Evolutionary conservation across 2,329 filamentous ascomycete genomes (phyloP), one percentile per base, ranked within the genome.

Genomic region (Penicillium polonicum): DNA sequence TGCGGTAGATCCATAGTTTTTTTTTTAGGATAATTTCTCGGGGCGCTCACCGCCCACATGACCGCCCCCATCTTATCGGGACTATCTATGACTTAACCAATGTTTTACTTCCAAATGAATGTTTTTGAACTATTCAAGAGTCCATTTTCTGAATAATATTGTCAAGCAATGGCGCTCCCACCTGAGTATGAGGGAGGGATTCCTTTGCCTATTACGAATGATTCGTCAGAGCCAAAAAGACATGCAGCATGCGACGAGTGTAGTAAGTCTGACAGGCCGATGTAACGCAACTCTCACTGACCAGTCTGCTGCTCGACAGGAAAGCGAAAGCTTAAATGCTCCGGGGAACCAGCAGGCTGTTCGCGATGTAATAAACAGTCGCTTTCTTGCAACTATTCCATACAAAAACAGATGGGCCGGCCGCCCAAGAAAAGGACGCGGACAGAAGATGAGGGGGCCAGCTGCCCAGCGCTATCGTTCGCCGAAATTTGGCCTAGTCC

Each of bases 161-260:
- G 58, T 55, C 56, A 31, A 59, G 41, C 33, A 43, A 60, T 58
- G 48, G 31, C 49, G 31, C 27, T 53, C 4, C 58, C 58, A 45
- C 7, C 57, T 42, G 55, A 59, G 5, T 39, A 48, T 46, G 42
- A 39, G 15, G 48, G 17, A 50, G 38, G 17, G 15, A 8, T 15
- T n/a, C 19, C 48, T n/a, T 27, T 51, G 7, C 38, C 48, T 27
- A 17, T 50, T 38, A 51, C 43, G 27, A 49, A 58, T 43, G 42
- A 56, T 21, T 35, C 53, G 5, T 44, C 60, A 13, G 67, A 70
- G 33, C 65, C 62, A n/a, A 80, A 79, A 56, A 70, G 74, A 64
- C 78, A 79, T 68, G 70, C 78, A 38, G 78, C 78, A 44, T 80
- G 78, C 62, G 78, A 80, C 63, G 78, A 80, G 61, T 80, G 78